Percentiles rank a stretch among this genome's conserved stretches.
phyloP scores from a whole-genome alignment of 208 protist species.

The Willaertia magna region DNA sequence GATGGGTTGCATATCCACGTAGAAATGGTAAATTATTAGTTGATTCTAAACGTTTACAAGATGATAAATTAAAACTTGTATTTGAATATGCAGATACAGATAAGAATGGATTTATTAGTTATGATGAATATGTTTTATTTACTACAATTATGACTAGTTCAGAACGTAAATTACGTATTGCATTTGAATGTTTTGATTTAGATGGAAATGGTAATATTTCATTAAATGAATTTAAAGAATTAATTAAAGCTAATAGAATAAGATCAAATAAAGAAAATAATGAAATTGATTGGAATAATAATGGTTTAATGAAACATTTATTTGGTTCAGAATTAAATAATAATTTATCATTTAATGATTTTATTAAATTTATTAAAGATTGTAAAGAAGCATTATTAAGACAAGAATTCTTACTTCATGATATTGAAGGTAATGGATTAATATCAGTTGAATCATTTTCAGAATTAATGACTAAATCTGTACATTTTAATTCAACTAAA shows the following conservation, averaged over 20 bases:
- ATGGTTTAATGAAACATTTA: background rate
- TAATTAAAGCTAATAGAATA: background rate
- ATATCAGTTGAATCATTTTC: constrained; percentile 1
- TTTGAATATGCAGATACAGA: background rate
- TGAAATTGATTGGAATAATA: background rate
- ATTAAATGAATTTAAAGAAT: background rate
- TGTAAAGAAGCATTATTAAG: background rate
- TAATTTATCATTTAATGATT: background rate
- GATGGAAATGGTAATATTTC: background rate
- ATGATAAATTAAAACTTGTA: background rate
- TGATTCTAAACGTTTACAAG: background rate
- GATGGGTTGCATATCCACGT: background rate
- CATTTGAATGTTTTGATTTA: background rate
- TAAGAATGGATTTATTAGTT: background rate
- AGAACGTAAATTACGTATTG: background rate
- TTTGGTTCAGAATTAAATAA: background rate
- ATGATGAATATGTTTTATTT: constrained; percentile 5
- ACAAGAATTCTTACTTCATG: background rate
- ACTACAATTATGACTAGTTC: background rate
- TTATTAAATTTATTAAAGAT: background rate
- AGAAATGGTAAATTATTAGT: constrained; percentile 2
- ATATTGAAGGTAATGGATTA: background rate
- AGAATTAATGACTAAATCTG: background rate
- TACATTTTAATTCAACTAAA: background rate
- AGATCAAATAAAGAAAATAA: background rate